phyloP scores from a whole-genome alignment of 306 rosid species.

The Chamaecrista fasciculata region DNA sequence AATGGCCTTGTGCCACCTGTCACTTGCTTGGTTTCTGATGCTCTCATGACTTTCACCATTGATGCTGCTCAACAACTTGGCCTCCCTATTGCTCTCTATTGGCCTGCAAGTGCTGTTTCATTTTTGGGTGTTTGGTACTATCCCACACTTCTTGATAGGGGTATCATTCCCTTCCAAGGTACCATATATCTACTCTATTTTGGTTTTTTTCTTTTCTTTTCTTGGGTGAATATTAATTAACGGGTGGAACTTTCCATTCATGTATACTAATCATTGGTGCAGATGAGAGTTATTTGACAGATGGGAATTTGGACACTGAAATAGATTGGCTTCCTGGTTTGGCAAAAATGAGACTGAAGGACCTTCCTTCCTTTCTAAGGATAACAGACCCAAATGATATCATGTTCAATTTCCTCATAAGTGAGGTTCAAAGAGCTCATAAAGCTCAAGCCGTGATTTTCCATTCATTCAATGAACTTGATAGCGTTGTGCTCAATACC shows the following conservation, averaged over 20 bases:
- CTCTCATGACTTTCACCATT: constrained; percentile 11
- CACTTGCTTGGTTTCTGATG: constrained; percentile 23
- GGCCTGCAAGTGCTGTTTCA: constrained; percentile 19
- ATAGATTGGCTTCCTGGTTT: constrained; percentile 6
- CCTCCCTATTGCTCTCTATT: background rate
- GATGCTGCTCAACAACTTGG: constrained; percentile 9
- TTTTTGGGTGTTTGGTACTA: background rate
- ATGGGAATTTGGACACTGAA: background rate
- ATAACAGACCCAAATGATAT: background rate
- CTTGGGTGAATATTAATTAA: too few species aligned
- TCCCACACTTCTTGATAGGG: background rate
- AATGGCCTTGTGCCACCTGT: background rate
- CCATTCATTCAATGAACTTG: background rate
- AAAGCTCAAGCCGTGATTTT: constrained; percentile 1
- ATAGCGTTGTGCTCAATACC: background rate
- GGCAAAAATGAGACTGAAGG: background rate
- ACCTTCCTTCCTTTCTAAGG: background rate
- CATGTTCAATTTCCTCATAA: background rate
- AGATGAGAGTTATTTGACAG: constrained; percentile 3
- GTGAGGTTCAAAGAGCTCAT: background rate
- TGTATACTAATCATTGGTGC: background rate
- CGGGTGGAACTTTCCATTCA: too few species aligned
- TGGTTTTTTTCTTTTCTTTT: too few species aligned
- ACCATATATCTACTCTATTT: too few species aligned
- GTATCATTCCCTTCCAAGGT: constrained; percentile 32